phyloP scores from a whole-genome alignment of 148 eudicot species.

The Salicornia ramosissima region DNA sequence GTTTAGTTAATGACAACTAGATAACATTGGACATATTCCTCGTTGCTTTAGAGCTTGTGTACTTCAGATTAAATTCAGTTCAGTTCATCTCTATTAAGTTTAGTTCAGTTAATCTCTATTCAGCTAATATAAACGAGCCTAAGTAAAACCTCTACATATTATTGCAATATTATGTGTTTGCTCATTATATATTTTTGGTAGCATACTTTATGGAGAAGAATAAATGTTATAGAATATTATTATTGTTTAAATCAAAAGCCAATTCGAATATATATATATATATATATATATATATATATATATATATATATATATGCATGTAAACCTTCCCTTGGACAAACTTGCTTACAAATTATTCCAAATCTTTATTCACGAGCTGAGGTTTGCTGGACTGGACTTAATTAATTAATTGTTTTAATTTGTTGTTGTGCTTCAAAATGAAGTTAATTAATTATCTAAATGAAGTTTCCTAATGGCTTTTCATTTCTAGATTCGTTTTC shows the following conservation, averaged over 20 bases:
- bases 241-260: background rate
- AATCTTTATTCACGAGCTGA: background rate
- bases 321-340: background rate
- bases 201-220: background rate
- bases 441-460: background rate
- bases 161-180: background rate
- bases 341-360: background rate
- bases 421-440: background rate
- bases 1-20: conserved; percentile 6
- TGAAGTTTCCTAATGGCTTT: background rate
- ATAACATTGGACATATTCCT: conserved; percentile 10
- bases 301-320: too few relatives aligned
- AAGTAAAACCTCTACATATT: background rate
- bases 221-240: background rate
- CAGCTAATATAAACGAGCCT: too few relatives aligned
- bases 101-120: too few relatives aligned
- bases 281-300: too few relatives aligned
- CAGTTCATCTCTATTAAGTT: too few relatives aligned
- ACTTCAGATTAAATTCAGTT: too few relatives aligned
- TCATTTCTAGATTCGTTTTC: background rate
- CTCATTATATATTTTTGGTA: background rate
- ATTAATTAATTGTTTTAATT: background rate
- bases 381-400: too few relatives aligned
- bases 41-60: too few relatives aligned
- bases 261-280: background rate